Percentiles rank a stretch among this genome's conserved stretches.
These are phyloP conservation scores for Coemansia pectinata DNA, from an alignment of 192 early-diverging fungal species.

Conservation along the genomic window DNA sequence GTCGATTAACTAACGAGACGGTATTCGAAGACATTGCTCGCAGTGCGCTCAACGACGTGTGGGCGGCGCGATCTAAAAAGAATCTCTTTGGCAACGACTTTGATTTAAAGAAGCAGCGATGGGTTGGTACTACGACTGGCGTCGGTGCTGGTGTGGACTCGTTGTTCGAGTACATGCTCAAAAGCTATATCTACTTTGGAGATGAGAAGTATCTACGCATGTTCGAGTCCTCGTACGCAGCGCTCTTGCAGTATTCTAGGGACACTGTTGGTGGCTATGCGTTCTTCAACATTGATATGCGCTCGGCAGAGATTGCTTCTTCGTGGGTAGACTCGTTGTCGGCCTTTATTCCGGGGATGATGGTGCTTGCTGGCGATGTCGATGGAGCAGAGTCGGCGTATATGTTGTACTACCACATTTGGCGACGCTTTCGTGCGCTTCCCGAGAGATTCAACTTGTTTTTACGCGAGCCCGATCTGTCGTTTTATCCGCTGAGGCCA, in stretches of 20 bases:
- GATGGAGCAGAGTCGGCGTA: conserved; percentile 81
- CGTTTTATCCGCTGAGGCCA: conserved; percentile 83
- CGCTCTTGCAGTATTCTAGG: conserved; percentile 62
- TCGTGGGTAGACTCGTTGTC: conserved; percentile 87
- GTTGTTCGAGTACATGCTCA: conserved; percentile 90
- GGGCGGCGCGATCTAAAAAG: conserved; percentile 71
- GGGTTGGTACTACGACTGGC: conserved; percentile 63
- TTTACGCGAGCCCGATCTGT: conserved; percentile 61
- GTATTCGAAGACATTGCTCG: conserved; percentile 74
- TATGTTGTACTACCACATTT: conserved; percentile 82
- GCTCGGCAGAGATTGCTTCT: conserved; percentile 62
- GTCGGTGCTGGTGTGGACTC: conserved; percentile 93
- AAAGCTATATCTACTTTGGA: conserved; percentile 86
- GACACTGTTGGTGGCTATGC: conserved; percentile 72
- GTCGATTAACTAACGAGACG: conserved; percentile 76
- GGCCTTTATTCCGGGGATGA: conserved; percentile 91
- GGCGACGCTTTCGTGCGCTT: conserved; percentile 79
- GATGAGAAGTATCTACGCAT: conserved; percentile 72
- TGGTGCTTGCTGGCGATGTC: conserved; percentile 87
- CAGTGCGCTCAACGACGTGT: conserved; percentile 72
- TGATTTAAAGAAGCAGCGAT: conserved; percentile 67
- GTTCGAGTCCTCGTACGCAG: conserved; percentile 75
- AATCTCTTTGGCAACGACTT: conserved; percentile 86
- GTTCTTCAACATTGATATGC: conserved; percentile 87
- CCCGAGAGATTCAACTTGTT: conserved; percentile 89